Evolutionary conservation across 371 early-diverging fungal genomes (phyloP).

Genomic region (Mortierella polycephala): DNA sequence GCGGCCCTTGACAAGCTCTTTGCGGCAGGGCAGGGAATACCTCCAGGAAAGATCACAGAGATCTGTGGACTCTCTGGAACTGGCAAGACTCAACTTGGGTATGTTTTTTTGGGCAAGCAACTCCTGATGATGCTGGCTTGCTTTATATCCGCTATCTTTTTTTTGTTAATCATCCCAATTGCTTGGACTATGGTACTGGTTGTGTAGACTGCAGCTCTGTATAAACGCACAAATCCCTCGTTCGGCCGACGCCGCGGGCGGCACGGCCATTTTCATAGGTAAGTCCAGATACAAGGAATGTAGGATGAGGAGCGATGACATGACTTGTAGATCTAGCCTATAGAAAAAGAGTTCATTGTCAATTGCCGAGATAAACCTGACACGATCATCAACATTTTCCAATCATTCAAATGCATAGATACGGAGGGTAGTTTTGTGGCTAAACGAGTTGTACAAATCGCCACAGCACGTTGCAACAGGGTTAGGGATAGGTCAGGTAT

Average conservation of each 20-base stretch:
- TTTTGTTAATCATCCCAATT: too few species aligned
- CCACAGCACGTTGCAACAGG: constrained; percentile 12
- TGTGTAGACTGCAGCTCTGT: constrained; percentile 59
- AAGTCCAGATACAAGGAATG: not conserved
- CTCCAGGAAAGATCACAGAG: constrained; percentile 47
- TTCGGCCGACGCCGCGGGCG: constrained; percentile 20
- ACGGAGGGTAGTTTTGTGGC: constrained; percentile 66
- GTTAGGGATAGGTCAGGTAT: not conserved
- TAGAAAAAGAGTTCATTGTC: too few species aligned
- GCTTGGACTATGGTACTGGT: too few species aligned
- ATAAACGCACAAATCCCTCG: constrained; percentile 45
- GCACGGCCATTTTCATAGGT: constrained; percentile 42
- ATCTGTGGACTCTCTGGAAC: constrained; percentile 57
- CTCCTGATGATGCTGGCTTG: too few species aligned
- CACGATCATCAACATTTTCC: not conserved
- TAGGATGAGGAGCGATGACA: too few species aligned
- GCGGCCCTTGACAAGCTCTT: constrained; percentile 31
- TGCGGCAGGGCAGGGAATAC: constrained; percentile 21
- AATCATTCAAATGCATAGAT: constrained; percentile 51
- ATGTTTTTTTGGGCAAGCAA: not conserved
- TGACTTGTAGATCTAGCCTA: too few species aligned
- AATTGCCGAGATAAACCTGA: not conserved
- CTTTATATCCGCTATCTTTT: too few species aligned
- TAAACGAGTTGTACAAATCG: constrained; percentile 58
- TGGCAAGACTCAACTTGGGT: constrained; percentile 69